Evolutionary conservation across 1,284 basidiomycete species (phyloP), one percentile per base, ranked within the genome.

Genomic region (Neolentinus lepideus): DNA sequence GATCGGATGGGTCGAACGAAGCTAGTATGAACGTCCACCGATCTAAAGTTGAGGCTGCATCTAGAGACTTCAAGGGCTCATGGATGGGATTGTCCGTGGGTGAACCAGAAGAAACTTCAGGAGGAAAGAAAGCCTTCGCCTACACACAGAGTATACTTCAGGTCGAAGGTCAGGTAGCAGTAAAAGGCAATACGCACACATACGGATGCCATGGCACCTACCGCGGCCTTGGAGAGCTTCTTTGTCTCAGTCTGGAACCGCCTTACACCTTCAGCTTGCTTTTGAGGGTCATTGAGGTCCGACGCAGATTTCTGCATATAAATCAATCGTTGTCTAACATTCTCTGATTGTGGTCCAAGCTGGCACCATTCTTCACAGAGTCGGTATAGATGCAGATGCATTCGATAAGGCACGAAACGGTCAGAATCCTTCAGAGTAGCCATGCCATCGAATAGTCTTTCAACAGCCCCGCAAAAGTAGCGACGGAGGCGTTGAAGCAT

Each of bases 361-460:
- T 90, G 85, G 67, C 94, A 96, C 95, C 95, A 98, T 62, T 96
- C 94, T 67, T 94, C 90, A 64, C 94, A 95, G 45, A 94, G 75
- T 48, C 88, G 82, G 70, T 92, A 97, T 52, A 98, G 74, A 8
- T 85, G 81, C 8, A 94, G 76, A 62, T 93, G 85, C 70, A 87
- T 85, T 55, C 91, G 83, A 8, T 81, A 75, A 2, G 89, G 84
- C 54, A 92, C 84, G 67, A 91, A 92, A 1, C 85, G 77, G 56
- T 93, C 91, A 1, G 84, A 84, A 58, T 88, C 83, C 56, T 83
- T 85, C 26, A 92, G 71, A 45, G 80, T 81, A 3, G 85, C 83
- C 16, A 93, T 71, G 12, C 83, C 87, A 58, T 92, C 88, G 60
- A 94, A 94, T 6, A 97, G 77, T 54, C 88, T 83, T 67, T 95